These are phyloP conservation scores for Tephrocybe sp. DNA, from an alignment of 768 basidiomycete genomes.

Conservation along the genomic window DNA sequence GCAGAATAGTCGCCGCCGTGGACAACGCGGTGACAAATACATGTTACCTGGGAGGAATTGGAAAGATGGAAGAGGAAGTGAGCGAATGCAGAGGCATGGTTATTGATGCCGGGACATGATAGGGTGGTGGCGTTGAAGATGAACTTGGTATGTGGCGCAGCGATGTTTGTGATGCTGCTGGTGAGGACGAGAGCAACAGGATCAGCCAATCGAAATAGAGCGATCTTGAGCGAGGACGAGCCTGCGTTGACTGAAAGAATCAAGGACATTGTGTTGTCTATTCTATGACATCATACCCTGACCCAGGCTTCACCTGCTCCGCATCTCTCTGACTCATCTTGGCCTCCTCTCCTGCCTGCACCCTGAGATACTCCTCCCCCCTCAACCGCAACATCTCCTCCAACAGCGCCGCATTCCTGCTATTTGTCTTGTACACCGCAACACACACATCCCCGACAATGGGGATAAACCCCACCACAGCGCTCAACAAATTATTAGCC, in stretches of 20 bases:
- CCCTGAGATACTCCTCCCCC: conserved; percentile 67
- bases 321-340: conserved; percentile 30
- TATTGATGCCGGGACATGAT: conserved; percentile 41
- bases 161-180: conserved; percentile 56
- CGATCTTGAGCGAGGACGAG: conserved; percentile 84
- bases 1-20: conserved; percentile 81
- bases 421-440: conserved; percentile 83
- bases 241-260: conserved; percentile 78
- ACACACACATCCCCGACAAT: conserved; percentile 73
- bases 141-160: conserved; percentile 51
- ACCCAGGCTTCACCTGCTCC: conserved; percentile 51
- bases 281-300: conserved; percentile 34
- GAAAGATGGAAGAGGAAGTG: conserved; percentile 54
- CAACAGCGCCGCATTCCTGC: conserved; percentile 80
- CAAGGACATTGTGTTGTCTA: conserved; percentile 19
- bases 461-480: conserved; percentile 63
- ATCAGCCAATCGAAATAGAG: conserved; percentile 43
- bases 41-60: conserved; percentile 43
- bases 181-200: conserved; percentile 44
- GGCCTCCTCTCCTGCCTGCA: conserved; percentile 29
- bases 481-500: conserved; percentile 70
- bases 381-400: conserved; percentile 82
- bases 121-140: conserved; percentile 31
- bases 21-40: conserved; percentile 79
- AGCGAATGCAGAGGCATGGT: conserved; percentile 62